These are phyloP conservation scores for Hamamelis virginiana DNA, from an alignment of 164 flowering plant species.

Conservation along the genomic window DNA sequence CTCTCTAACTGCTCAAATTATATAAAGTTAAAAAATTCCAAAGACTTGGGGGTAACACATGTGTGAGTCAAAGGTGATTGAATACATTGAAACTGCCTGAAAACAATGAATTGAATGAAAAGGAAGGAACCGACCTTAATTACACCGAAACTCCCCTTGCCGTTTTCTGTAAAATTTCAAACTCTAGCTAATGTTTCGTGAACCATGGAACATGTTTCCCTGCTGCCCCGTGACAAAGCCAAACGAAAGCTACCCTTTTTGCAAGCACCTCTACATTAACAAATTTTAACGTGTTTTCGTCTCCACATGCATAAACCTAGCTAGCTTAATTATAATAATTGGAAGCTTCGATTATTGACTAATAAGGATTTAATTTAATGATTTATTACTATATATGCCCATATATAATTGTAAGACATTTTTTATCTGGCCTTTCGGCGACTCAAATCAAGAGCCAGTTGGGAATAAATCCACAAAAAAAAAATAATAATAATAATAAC, in stretches of 20 bases:
- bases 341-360: too few relatives aligned
- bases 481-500: too few relatives aligned
- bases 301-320: too few relatives aligned
- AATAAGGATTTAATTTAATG: too few relatives aligned
- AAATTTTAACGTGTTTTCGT: background rate
- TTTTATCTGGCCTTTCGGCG: too few relatives aligned
- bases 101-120: background rate
- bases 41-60: too few relatives aligned
- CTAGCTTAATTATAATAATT: too few relatives aligned
- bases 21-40: background rate
- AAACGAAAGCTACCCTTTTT: background rate
- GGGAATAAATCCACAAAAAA: too few relatives aligned
- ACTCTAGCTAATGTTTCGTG: slow-evolving; percentile 3
- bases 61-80: background rate
- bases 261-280: background rate
- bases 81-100: background rate
- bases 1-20: too few relatives aligned
- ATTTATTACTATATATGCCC: too few relatives aligned
- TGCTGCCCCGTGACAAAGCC: background rate
- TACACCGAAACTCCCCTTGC: background rate
- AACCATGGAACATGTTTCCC: slow-evolving; percentile 11
- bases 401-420: too few relatives aligned
- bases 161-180: slow-evolving; percentile 7
- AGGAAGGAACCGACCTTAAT: slow-evolving; percentile 1
- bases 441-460: too few relatives aligned